phyloP scores from a whole-genome alignment of 495 filamentous ascomycete species.

The Hypoxylon fuscum region DNA sequence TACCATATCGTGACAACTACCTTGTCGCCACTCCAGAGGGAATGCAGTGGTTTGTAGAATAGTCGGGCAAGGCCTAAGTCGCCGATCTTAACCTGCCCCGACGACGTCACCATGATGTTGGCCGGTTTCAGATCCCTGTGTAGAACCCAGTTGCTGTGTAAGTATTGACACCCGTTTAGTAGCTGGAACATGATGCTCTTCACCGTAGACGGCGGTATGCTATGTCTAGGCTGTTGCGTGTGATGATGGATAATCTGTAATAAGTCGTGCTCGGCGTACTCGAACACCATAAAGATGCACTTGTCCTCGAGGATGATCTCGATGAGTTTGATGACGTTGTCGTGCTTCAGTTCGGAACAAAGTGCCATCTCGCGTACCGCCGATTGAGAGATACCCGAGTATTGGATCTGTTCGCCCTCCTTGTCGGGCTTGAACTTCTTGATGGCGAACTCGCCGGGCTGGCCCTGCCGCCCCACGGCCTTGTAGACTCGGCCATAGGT shows the following conservation, averaged over 20 bases:
- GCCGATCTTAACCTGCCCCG: constrained; percentile 89
- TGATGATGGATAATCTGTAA: constrained; percentile 99
- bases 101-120: constrained; percentile 97
- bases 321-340: constrained; percentile 88
- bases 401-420: constrained; percentile 92
- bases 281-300: constrained; percentile 99
- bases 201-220: constrained; percentile 87
- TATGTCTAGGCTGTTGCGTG: constrained; percentile 83
- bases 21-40: constrained; percentile 93
- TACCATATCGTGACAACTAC: constrained; percentile 99
- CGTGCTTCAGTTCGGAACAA: constrained; percentile 89
- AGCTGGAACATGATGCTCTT: constrained; percentile 95
- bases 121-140: constrained; percentile 97
- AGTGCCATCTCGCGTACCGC: constrained; percentile 99
- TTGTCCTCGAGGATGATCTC: constrained; percentile 99
- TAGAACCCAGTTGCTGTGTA: constrained; percentile 96
- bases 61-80: constrained; percentile 91
- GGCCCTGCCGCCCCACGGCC: constrained; percentile 77
- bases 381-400: constrained; percentile 97
- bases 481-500: constrained; percentile 99
- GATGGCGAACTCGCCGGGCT: constrained; percentile 87
- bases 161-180: constrained; percentile 90
- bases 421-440: constrained; percentile 99
- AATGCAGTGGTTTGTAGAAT: constrained; percentile 92
- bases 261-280: constrained; percentile 97